Evolutionary conservation across 2,329 filamentous ascomycete genomes (phyloP), one percentile per base, ranked within the genome.

Genomic region (Trichoderma harzianum): DNA sequence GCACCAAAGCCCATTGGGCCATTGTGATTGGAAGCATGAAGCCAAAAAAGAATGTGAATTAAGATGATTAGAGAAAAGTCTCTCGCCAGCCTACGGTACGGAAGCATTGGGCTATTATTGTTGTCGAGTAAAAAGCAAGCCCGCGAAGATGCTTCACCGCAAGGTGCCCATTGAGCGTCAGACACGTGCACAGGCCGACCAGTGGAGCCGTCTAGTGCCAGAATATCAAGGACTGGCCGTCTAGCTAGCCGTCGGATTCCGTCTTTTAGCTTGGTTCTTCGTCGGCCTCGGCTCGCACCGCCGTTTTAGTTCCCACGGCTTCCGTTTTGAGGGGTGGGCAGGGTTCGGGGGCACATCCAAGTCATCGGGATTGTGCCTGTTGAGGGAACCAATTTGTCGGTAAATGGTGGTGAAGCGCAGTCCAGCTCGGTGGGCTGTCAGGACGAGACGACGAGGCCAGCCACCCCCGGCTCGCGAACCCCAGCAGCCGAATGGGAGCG

Each of bases 231-330:
- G 66, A 75, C 71, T 72, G 72, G 75, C 71, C 43, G 43, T 58
- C 69, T 74, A 77, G 76, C 76, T 76, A 76, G 72, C 76, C 76
- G 74, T 76, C 77, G 76, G 77, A 75, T 73, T 75, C 76, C 73
- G 75, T 60, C 30, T 76, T 76, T 78, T 78, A 79, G 78, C 75
- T 76, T 79, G 73, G 74, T 76, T 78, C 75, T 72, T 77, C 76
- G 77, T 78, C 79, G 78, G 77, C 77, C 76, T 79, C 79, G 79
- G 79, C 78, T 81, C 79, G 79, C 79, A 79, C 78, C 79, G 79
- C 78, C 78, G 78, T 76, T 77, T 77, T 76, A 76, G 77, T 73
- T 73, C 72, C 51, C 73, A 68, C 64, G 11, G 57, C 58, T 72
- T 63, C 69, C 62, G 34, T 67, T 65, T 47, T 55, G 74, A 73